phyloP scores from a whole-genome alignment of 1,139 yeast genomes.

The Geotrichum restrictum region DNA sequence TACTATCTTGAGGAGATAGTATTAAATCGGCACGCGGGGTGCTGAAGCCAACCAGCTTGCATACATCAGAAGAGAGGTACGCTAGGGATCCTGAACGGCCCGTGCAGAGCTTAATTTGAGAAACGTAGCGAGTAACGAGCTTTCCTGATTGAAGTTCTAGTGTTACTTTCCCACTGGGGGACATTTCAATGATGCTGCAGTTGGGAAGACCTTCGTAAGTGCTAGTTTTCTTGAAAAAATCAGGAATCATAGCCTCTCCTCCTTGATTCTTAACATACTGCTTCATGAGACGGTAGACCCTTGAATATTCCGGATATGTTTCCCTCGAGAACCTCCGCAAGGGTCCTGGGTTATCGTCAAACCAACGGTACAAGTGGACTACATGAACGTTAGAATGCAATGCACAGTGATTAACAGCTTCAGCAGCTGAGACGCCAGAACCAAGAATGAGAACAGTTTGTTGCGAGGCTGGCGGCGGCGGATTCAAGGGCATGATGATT shows the following conservation, averaged over 20 bases:
- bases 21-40: not conserved
- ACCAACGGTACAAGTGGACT: slow-evolving; percentile 36
- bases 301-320: slow-evolving; percentile 37
- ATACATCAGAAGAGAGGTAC: slow-evolving; percentile 23
- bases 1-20: too few species aligned
- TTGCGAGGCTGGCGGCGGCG: slow-evolving; percentile 7
- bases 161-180: slow-evolving; percentile 27
- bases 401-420: slow-evolving; percentile 28
- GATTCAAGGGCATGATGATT: slow-evolving; percentile 16
- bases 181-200: slow-evolving; percentile 26
- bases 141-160: slow-evolving; percentile 26
- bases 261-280: slow-evolving; percentile 13
- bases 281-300: slow-evolving; percentile 33
- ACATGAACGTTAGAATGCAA: slow-evolving; percentile 15
- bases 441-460: slow-evolving; percentile 34
- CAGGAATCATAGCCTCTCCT: slow-evolving; percentile 1
- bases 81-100: slow-evolving; percentile 34
- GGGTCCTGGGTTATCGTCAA: slow-evolving; percentile 27
- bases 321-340: slow-evolving; percentile 35
- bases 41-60: slow-evolving; percentile 15
- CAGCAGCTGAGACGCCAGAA: slow-evolving; percentile 40
- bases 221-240: slow-evolving; percentile 9
- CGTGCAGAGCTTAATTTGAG: slow-evolving; percentile 29
- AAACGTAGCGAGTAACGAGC: slow-evolving; percentile 22
- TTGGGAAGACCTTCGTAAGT: slow-evolving; percentile 35